Percentiles rank a stretch among this genome's conserved stretches.
phyloP scores from a whole-genome alignment of 139 green algal genomes.

The Yamagishiella unicocca region DNA sequence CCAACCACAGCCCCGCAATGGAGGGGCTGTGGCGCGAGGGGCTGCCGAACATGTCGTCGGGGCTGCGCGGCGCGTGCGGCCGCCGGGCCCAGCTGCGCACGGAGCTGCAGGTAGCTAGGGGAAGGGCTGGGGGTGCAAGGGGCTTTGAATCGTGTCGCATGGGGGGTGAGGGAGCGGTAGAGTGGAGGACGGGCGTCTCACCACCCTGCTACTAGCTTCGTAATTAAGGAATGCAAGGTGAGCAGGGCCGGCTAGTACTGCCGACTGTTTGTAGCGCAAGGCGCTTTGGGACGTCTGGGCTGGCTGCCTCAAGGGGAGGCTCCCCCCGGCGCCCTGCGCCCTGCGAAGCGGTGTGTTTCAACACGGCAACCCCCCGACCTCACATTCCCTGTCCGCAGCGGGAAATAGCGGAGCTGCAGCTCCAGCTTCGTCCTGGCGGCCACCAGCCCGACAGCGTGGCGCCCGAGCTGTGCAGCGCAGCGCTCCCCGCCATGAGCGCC shows the following conservation, averaged over 20 bases:
- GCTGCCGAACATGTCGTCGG: not conserved
- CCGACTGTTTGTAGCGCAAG: too few relatives aligned
- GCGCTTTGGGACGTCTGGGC: too few relatives aligned
- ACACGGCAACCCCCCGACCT: too few relatives aligned
- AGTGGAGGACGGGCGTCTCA: not conserved
- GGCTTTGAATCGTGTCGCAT: not conserved
- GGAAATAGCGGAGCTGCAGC: not conserved
- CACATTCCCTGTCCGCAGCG: not conserved
- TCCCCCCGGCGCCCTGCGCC: too few relatives aligned
- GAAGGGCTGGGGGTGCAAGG: not conserved
- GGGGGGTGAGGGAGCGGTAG: not conserved
- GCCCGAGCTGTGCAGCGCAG: not conserved
- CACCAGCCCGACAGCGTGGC: not conserved
- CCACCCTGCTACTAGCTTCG: not conserved
- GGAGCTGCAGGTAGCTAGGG: conserved; percentile 6
- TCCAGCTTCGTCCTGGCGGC: not conserved
- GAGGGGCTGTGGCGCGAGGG: conserved; percentile 11
- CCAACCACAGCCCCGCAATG: not conserved
- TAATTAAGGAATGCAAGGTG: too few relatives aligned
- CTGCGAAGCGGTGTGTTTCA: too few relatives aligned
- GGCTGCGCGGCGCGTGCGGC: not conserved
- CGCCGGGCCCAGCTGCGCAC: not conserved
- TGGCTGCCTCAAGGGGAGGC: too few relatives aligned
- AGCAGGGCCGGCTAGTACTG: too few relatives aligned
- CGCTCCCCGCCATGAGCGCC: not conserved